These are phyloP conservation scores for Flaveria linearis DNA, from an alignment of 129 eudicot genomes.

Conservation along the genomic window DNA sequence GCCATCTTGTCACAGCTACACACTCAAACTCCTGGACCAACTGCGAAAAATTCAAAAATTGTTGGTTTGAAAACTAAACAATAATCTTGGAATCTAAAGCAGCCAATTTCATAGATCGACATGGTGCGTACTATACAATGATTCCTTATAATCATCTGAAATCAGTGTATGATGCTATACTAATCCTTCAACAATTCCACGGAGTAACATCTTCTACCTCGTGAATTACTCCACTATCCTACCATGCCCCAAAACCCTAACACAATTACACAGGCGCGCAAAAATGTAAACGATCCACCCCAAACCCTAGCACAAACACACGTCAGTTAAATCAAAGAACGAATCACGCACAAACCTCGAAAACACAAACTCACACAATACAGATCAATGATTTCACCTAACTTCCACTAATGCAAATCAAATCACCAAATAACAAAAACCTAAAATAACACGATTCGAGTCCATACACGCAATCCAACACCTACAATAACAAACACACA, in stretches of 20 bases:
- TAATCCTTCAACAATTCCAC: neutral
- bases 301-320: slow-evolving; percentile 30
- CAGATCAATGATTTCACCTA: neutral
- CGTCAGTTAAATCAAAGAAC: slow-evolving; percentile 8
- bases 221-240: slow-evolving; percentile 15
- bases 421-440: slow-evolving; percentile 7
- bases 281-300: slow-evolving; percentile 19
- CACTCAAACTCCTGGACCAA: slow-evolving; percentile 35
- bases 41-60: neutral
- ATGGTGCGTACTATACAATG: neutral
- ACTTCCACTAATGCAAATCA: slow-evolving; percentile 9
- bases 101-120: neutral
- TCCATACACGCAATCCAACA: slow-evolving; percentile 15
- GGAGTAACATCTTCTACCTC: neutral
- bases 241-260: slow-evolving; percentile 6
- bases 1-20: slow-evolving; percentile 47
- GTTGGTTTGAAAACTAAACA: neutral
- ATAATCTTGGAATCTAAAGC: slow-evolving; percentile 12
- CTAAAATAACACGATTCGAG: slow-evolving; percentile 12
- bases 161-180: neutral
- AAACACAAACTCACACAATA: slow-evolving; percentile 6
- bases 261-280: neutral
- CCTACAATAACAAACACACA: neutral
- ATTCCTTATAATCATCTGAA: neutral
- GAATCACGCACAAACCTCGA: slow-evolving; percentile 17